Evolutionary conservation across 2,329 filamentous ascomycete genomes (phyloP).

Genomic region (Camptophora hylomeconis): DNA sequence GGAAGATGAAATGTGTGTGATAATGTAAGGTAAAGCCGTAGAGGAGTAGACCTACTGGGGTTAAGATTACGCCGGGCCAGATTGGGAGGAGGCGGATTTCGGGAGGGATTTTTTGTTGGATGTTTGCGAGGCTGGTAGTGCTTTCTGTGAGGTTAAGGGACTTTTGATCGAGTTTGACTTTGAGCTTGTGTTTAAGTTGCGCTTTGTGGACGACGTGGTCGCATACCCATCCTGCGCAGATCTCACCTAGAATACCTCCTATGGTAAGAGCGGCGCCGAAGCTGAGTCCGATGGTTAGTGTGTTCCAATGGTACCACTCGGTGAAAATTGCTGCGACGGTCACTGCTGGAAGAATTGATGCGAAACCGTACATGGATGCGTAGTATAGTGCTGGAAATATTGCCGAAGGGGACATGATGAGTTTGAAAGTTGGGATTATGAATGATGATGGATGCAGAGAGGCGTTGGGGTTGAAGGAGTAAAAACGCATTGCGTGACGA

Average conservation of each 20-base stretch:
- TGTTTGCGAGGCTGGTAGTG: no score
- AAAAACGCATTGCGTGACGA: constrained; percentile 12
- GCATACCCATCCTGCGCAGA: constrained; percentile 16
- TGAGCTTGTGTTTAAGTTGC: constrained; percentile 1
- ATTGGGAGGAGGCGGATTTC: constrained; percentile 19
- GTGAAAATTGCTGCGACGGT: constrained; percentile 22
- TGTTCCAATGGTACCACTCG: constrained; percentile 20
- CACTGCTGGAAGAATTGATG: constrained; percentile 22
- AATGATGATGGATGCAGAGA: constrained; percentile 14
- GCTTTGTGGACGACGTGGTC: constrained; percentile 16
- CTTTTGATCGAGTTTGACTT: constrained; percentile 10
- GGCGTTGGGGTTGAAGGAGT: constrained; percentile 7
- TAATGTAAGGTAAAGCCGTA: constrained; percentile 22
- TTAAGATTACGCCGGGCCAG: constrained; percentile 18
- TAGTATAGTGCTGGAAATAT: constrained; percentile 23
- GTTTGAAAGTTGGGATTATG: constrained; percentile 18
- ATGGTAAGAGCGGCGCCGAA: constrained; percentile 20
- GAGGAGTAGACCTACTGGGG: constrained; percentile 20
- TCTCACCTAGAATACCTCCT: constrained; percentile 17
- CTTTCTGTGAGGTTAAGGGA: no score
- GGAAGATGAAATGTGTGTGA: constrained; percentile 18
- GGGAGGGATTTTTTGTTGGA: no score
- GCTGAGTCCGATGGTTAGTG: constrained; percentile 20
- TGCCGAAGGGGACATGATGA: constrained; percentile 21
- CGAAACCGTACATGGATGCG: constrained; percentile 21